Evolutionary conservation across 148 eudicot species (phyloP).

Genomic region (Selenicereus undatus): DNA sequence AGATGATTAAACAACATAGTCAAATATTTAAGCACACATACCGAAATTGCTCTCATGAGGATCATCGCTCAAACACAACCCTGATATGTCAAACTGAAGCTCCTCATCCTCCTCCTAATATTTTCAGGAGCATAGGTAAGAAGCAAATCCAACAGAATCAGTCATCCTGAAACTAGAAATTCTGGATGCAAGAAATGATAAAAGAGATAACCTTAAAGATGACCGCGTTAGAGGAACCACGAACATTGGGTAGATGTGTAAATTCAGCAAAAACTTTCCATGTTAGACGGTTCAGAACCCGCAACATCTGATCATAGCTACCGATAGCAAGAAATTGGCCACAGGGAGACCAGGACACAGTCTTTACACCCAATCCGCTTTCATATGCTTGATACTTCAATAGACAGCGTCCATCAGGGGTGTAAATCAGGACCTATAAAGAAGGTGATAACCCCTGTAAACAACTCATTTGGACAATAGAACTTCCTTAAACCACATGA

Average conservation of each 20-base stretch:
- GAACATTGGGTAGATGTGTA: conserved; percentile 71
- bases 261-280: conserved; percentile 98
- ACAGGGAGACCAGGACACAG: conserved; percentile 97
- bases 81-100: conserved; percentile 73
- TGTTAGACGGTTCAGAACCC: conserved; percentile 84
- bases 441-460: conserved; percentile 16
- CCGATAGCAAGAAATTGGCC: conserved; percentile 92
- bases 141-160: conserved; percentile 3
- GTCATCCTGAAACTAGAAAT: conserved; percentile 8
- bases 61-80: conserved; percentile 58
- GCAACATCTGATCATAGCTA: conserved; percentile 91
- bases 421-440: conserved; percentile 76
- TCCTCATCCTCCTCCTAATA: conserved; percentile 94
- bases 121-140: conserved; percentile 9
- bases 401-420: conserved; percentile 91
- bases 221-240: conserved; percentile 81
- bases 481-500: neutral
- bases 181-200: neutral
- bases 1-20: neutral
- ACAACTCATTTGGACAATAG: neutral
- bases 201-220: conserved; percentile 69
- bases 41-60: conserved; percentile 44
- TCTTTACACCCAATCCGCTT: conserved; percentile 92
- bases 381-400: conserved; percentile 96
- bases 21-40: neutral